A percentile compares a stretch with the other conserved stretches of the same genome.
These are phyloP conservation scores for Pluteus cervinus DNA, from an alignment of 768 basidiomycete species.

Conservation along the genomic window DNA sequence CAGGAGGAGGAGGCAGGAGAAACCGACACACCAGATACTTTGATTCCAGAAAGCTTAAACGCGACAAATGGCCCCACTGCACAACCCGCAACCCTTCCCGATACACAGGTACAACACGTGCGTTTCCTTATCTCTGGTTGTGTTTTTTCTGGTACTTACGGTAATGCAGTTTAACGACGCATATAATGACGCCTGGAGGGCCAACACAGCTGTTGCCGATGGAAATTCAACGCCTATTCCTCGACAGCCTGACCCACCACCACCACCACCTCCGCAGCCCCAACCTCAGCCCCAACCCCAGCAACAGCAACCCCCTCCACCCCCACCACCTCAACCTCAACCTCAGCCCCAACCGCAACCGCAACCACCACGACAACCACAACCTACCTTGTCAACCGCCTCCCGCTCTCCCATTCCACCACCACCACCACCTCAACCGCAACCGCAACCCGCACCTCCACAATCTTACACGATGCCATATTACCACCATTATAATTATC, in stretches of 20 bases:
- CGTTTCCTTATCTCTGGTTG: neutral
- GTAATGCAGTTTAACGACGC: conserved; percentile 45
- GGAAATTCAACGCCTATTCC: conserved; percentile 5
- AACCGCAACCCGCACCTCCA: too few species aligned
- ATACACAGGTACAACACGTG: too few species aligned
- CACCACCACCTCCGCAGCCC: conserved; percentile 6
- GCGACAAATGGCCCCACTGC: too few species aligned
- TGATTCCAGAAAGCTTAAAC: too few species aligned
- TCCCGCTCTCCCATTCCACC: too few species aligned
- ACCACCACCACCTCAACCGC: too few species aligned
- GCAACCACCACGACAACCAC: too few species aligned
- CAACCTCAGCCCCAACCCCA: conserved; percentile 7
- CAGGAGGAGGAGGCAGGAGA: conserved; percentile 26
- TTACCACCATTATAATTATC: too few species aligned
- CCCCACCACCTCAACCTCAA: conserved; percentile 12
- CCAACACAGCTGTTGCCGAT: conserved; percentile 40
- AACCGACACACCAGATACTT: conserved; percentile 21
- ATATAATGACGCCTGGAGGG: conserved; percentile 59
- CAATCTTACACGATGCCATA: too few species aligned
- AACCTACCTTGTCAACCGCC: too few species aligned
- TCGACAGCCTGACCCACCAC: conserved; percentile 6
- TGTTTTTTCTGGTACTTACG: too few species aligned
- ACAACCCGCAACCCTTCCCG: too few species aligned
- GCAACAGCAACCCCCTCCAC: conserved; percentile 6
- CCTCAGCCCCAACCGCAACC: conserved; percentile 12